Conservation (phyloP, 108 stramenopile genomes). For the Nannochloropsis salina region DNA sequence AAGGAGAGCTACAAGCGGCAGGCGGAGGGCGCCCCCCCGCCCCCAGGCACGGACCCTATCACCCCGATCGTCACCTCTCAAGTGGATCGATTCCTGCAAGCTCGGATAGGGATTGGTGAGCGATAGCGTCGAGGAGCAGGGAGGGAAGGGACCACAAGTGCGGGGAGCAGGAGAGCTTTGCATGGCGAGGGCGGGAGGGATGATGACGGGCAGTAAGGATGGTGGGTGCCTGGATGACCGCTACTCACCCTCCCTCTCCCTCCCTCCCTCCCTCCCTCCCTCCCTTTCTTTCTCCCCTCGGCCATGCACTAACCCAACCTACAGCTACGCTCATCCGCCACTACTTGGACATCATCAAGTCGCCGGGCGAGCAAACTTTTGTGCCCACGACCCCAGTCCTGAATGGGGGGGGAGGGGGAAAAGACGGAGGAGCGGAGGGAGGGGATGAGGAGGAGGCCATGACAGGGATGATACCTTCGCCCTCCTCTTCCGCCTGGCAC, state of each 20-base stretch:
- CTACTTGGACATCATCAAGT: not conserved
- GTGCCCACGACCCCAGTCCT: not conserved
- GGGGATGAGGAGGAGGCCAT: not conserved
- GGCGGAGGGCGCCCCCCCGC: not conserved
- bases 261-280: not conserved
- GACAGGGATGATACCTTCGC: not conserved
- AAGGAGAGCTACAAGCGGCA: not conserved
- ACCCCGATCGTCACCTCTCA: not conserved
- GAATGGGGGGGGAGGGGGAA: not conserved
- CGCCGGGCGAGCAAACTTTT: not conserved
- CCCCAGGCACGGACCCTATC: not conserved
- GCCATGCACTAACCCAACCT: too few species aligned
- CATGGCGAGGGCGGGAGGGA: too few species aligned
- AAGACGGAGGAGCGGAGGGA: not conserved
- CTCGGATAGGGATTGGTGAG: not conserved
- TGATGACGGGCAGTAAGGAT: too few species aligned
- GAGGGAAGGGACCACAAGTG: too few species aligned
- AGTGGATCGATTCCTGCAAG: conserved; percentile 7
- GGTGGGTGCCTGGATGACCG: too few species aligned
- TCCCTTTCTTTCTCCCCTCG: not conserved
- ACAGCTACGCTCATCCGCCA: not conserved
- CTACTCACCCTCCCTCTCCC: not conserved
- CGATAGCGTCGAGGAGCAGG: too few species aligned
- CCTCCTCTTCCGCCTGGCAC: not conserved
- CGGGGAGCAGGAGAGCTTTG: too few species aligned